Conservation (phyloP, 495 filamentous ascomycete species). For the Lindgomyces ingoldianus region DNA sequence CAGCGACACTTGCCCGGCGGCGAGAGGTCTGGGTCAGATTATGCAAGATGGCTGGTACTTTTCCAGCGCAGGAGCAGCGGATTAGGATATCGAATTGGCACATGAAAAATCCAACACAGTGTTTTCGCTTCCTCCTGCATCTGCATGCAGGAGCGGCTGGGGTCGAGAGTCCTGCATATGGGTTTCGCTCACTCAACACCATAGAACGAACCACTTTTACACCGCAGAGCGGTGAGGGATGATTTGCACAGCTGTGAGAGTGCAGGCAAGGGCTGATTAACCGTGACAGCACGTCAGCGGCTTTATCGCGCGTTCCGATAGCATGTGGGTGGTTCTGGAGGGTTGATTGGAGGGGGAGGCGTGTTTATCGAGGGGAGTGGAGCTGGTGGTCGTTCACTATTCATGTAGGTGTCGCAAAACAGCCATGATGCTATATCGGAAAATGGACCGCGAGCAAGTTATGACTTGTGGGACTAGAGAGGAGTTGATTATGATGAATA, state of each 20-base stretch:
- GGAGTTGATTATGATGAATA: not conserved
- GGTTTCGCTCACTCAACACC: too few relatives aligned
- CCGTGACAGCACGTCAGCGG: slow-evolving; percentile 36
- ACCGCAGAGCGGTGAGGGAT: too few relatives aligned
- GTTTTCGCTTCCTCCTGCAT: not conserved
- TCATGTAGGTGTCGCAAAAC: slow-evolving; percentile 15
- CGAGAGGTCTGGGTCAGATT: not conserved
- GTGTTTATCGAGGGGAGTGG: slow-evolving; percentile 10
- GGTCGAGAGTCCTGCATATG: not conserved
- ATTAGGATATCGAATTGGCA: slow-evolving; percentile 7
- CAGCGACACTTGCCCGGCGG: not conserved
- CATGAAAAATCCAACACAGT: not conserved
- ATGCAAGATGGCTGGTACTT: not conserved
- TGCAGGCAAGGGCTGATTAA: too few relatives aligned
- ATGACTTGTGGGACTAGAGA: not conserved
- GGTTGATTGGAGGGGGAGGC: slow-evolving; percentile 17
- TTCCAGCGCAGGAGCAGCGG: not conserved
- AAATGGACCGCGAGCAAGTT: not conserved
- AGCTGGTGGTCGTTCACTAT: too few relatives aligned
- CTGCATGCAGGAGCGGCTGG: not conserved
- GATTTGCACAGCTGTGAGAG: too few relatives aligned
- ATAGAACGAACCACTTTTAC: too few relatives aligned
- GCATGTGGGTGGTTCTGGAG: slow-evolving; percentile 7
- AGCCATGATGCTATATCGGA: not conserved
- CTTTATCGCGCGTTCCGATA: slow-evolving; percentile 33